These are phyloP conservation scores for Pythium dissimile DNA, from an alignment of 352 stramenopile genomes.

Conservation along the genomic window DNA sequence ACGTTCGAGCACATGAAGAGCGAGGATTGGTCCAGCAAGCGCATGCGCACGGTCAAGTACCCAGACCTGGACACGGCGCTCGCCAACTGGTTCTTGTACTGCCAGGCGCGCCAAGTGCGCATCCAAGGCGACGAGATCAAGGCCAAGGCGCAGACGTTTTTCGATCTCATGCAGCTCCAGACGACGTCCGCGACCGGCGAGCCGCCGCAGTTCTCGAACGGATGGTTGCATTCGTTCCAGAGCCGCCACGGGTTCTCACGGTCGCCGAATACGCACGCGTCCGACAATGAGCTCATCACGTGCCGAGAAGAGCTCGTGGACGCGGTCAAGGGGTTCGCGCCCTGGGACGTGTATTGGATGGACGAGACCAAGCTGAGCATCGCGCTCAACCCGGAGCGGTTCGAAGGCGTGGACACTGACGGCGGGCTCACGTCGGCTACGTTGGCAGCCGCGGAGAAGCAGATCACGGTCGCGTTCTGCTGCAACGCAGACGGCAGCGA, in stretches of 20 bases:
- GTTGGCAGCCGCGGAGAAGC: slow-evolving; percentile 8
- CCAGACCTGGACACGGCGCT: slow-evolving; percentile 72
- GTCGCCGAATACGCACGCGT: slow-evolving; percentile 19
- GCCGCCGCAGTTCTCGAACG: slow-evolving; percentile 77
- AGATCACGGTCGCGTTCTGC: slow-evolving; percentile 60
- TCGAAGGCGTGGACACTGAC: neutral
- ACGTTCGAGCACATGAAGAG: slow-evolving; percentile 72
- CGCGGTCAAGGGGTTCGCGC: slow-evolving; percentile 39
- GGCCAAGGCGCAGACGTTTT: slow-evolving; percentile 64
- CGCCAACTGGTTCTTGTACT: slow-evolving; percentile 81
- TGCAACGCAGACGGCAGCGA: slow-evolving; percentile 70
- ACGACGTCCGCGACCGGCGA: slow-evolving; percentile 8
- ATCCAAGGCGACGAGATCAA: slow-evolving; percentile 75
- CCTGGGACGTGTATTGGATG: slow-evolving; percentile 71
- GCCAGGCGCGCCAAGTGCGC: slow-evolving; percentile 48
- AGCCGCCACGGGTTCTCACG: slow-evolving; percentile 63
- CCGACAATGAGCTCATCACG: slow-evolving; percentile 41
- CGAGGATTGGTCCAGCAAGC: slow-evolving; percentile 74
- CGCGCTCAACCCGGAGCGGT: slow-evolving; percentile 8
- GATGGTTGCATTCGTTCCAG: slow-evolving; percentile 83
- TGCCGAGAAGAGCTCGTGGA: slow-evolving; percentile 40
- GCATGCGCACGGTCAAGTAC: slow-evolving; percentile 72
- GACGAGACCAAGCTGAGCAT: slow-evolving; percentile 67
- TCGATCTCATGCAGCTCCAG: slow-evolving; percentile 51
- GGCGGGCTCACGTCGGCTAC: neutral